Evolutionary conservation across 768 basidiomycete species (phyloP).

Genomic region (Auriscalpium microsporum): DNA sequence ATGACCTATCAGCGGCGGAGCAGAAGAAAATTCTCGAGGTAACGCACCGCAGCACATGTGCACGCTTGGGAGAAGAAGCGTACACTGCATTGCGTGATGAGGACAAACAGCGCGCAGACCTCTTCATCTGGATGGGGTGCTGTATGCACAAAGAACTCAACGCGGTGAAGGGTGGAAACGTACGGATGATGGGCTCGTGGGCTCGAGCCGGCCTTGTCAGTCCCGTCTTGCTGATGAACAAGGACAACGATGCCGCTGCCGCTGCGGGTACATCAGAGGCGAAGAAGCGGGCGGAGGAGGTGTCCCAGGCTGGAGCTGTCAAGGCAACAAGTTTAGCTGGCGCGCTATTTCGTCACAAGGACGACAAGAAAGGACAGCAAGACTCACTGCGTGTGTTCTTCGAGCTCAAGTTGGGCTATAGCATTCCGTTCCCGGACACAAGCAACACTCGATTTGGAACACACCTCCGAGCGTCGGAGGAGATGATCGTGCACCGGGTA

Average conservation of each 20-base stretch:
- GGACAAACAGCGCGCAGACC: neutral
- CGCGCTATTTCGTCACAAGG: too few species aligned
- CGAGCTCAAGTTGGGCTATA: neutral
- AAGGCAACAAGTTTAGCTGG: too few species aligned
- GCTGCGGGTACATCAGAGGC: neutral
- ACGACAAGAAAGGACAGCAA: too few species aligned
- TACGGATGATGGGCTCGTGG: slow-evolving; percentile 5
- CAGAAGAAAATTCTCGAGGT: neutral
- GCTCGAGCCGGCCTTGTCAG: neutral
- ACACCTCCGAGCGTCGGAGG: too few species aligned
- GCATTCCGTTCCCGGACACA: too few species aligned
- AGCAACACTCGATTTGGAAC: too few species aligned
- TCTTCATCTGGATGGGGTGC: slow-evolving; percentile 7
- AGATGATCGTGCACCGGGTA: too few species aligned
- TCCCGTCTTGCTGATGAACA: slow-evolving; percentile 8
- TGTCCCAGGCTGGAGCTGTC: too few species aligned
- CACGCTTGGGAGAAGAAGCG: neutral
- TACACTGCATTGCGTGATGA: neutral
- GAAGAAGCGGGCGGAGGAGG: neutral
- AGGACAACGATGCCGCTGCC: slow-evolving; percentile 7
- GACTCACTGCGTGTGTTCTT: too few species aligned
- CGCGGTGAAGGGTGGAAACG: slow-evolving; percentile 7
- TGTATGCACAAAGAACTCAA: slow-evolving; percentile 15
- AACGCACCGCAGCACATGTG: neutral
- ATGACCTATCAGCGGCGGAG: neutral